phyloP scores from a whole-genome alignment of 192 early-diverging fungal species.

The Coemansia sp. region DNA sequence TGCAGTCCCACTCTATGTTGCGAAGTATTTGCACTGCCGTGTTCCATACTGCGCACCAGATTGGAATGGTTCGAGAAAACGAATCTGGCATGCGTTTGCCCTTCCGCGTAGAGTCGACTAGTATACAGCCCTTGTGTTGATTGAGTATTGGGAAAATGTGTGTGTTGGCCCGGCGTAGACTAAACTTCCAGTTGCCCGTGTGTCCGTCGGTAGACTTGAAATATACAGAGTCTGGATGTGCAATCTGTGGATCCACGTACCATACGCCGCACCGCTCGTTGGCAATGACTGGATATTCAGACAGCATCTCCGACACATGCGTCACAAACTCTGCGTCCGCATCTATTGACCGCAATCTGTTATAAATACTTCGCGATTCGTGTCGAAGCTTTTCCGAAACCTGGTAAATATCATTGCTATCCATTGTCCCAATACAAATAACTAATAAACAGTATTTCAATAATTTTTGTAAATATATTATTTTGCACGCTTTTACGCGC shows the following conservation, averaged over 20 bases:
- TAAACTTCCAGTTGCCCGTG: slow-evolving; percentile 81
- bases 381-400: slow-evolving; percentile 17
- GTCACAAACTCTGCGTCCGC: slow-evolving; percentile 75
- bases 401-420: slow-evolving; percentile 11
- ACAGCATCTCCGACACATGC: slow-evolving; percentile 57
- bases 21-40: slow-evolving; percentile 36
- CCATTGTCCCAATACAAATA: neutral
- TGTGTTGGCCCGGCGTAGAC: slow-evolving; percentile 74
- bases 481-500: neutral
- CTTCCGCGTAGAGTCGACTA: slow-evolving; percentile 84
- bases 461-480: neutral
- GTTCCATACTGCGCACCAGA: slow-evolving; percentile 86
- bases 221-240: slow-evolving; percentile 68
- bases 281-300: slow-evolving; percentile 64
- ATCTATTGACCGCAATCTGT: slow-evolving; percentile 75
- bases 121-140: slow-evolving; percentile 63
- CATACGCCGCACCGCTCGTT: slow-evolving; percentile 88
- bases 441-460: neutral
- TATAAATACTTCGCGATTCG: slow-evolving; percentile 58
- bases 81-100: slow-evolving; percentile 86
- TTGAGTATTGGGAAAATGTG: slow-evolving; percentile 65
- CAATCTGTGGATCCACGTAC: slow-evolving; percentile 72
- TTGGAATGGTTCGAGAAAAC: slow-evolving; percentile 82
- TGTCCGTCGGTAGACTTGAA: slow-evolving; percentile 97
- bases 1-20: slow-evolving; percentile 55